These are phyloP conservation scores for Hibiscus trionum DNA, from an alignment of 345 rosid species.

Conservation along the genomic window DNA sequence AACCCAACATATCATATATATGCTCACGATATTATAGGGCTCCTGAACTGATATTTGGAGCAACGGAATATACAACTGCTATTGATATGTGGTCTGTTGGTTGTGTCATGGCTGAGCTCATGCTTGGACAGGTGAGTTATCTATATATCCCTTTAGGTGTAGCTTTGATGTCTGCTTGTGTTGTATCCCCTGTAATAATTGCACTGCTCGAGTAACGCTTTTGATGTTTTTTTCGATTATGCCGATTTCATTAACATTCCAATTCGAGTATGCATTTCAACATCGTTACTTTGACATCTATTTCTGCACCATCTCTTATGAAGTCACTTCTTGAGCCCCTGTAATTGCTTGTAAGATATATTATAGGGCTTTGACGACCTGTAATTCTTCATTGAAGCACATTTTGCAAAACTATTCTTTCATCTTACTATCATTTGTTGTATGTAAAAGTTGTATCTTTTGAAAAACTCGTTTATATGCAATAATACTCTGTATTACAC, in stretches of 20 bases:
- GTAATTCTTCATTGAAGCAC: not conserved
- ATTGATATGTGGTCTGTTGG: conserved; percentile 99
- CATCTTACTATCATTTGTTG: not conserved
- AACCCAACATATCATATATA: conserved; percentile 92
- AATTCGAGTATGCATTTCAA: not conserved
- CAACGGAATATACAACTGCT: conserved; percentile 84
- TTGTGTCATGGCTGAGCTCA: conserved; percentile 91
- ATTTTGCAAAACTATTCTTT: not conserved
- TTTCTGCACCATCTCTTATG: not conserved
- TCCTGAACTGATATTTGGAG: conserved; percentile 98
- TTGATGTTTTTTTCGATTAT: not conserved
- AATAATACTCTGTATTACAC: not conserved
- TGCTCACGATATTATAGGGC: conserved; percentile 98
- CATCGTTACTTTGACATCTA: not conserved
- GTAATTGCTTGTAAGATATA: not conserved
- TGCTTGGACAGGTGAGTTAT: conserved; percentile 71
- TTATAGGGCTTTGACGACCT: not conserved
- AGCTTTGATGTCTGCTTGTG: not conserved
- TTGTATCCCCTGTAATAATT: not conserved
- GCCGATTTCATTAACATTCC: not conserved
- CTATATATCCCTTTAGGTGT: not conserved
- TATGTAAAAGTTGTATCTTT: not conserved
- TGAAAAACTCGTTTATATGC: not conserved
- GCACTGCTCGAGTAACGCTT: not conserved
- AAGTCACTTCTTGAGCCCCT: not conserved